Evolutionary conservation across 2,329 filamentous ascomycete species (phyloP), one percentile per base, ranked within the genome.

Genomic region (Phyllosticta citrichinensis): DNA sequence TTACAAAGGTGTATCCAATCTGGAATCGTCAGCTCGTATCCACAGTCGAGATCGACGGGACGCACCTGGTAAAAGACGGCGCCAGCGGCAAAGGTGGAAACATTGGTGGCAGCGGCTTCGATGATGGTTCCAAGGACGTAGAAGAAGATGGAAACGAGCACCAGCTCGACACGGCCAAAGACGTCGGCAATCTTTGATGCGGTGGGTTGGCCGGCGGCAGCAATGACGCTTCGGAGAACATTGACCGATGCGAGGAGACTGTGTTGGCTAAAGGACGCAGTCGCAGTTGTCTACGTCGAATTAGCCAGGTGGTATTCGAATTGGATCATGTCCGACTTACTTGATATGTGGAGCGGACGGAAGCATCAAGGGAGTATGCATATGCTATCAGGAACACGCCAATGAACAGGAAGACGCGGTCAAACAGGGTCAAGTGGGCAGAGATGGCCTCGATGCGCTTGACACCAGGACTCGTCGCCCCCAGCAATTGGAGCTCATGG

Each of bases 381-480:
- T 86, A 88, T 11, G 84, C 81, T 58, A 87, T 74, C 33, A 87
- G 69, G 68, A 87, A 87, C 64, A 87, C 76, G 24, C 83, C 77
- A 10, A 81, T 67, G 71, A 87, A 87, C 68, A 88, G 78, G 63
- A 78, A 75, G 62, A 82, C 64, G 30, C 82, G 81, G 68, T 87
- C 82, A 14, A 65, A 62, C 3, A 71, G 63, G 19, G 79, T 83
- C 47, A 86, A 77, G 63, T 81, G 77, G 9, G 76, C 71, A 6
- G 79, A 73, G 55, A 87, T 74, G 30, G 80, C 80, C 70, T 86
- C 82, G 63, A 86, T 80, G 11, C 84, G 81, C n/a, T 70, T 73
- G 6, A 87, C 83, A 69, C 84, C 84, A 5, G 82, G 75, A 17
- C 74, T 77, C 63, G 71, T 76, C 55, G 61, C 63, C 24, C 70